These are phyloP conservation scores for Eimeria zaria DNA, from an alignment of 169 alveolate species.

Conservation along the genomic window DNA sequence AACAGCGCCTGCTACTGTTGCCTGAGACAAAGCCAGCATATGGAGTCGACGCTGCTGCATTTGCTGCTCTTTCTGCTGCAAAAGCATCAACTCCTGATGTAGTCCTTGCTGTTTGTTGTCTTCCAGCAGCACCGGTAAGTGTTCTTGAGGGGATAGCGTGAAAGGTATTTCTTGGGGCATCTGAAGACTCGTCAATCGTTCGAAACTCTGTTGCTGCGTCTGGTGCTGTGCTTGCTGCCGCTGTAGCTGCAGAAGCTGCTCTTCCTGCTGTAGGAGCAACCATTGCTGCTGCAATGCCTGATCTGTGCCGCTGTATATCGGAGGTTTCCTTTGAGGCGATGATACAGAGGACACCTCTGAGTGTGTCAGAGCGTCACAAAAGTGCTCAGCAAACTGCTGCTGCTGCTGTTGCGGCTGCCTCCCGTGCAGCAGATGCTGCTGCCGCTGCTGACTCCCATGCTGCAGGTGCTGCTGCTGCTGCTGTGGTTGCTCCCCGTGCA, in stretches of 20 bases:
- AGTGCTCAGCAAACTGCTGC: neutral
- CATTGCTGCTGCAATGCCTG: neutral
- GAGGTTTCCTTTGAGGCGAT: neutral
- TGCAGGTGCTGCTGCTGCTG: constrained; percentile 23
- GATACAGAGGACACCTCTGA: neutral
- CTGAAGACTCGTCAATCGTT: neutral
- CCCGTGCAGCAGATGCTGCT: neutral
- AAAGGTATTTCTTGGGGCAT: neutral
- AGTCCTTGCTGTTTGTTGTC: neutral
- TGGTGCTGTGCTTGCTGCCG: constrained; percentile 1
- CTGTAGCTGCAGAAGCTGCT: constrained; percentile 30
- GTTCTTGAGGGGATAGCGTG: neutral
- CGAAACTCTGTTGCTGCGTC: constrained; percentile 7
- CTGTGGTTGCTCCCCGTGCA: neutral
- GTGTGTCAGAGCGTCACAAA: neutral
- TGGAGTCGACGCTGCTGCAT: constrained; percentile 10
- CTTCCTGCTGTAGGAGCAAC: constrained; percentile 3
- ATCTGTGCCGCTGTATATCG: neutral
- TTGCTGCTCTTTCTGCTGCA: constrained; percentile 42
- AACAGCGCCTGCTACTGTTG: constrained; percentile 10
- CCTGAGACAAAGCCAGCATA: neutral
- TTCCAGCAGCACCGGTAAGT: neutral
- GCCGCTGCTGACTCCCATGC: constrained; percentile 9
- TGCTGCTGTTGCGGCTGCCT: constrained; percentile 1
- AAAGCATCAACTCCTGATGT: constrained; percentile 1